Percentiles rank a stretch among this genome's conserved stretches.
These are phyloP conservation scores for Lasiodiplodia sp. DNA, from an alignment of 2,329 filamentous ascomycete genomes.

Conservation along the genomic window DNA sequence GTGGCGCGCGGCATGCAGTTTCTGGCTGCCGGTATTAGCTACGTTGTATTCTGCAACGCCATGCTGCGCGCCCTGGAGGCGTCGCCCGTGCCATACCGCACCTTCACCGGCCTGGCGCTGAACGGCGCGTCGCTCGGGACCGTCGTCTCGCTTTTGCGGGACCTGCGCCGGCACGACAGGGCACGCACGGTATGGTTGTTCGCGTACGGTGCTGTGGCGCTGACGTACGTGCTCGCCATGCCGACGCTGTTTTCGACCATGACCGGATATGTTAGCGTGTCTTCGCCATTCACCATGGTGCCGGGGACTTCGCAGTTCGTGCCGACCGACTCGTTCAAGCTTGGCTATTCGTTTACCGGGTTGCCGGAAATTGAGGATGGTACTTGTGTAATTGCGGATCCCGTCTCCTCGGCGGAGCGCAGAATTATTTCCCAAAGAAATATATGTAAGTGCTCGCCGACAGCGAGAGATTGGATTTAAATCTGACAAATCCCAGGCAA, in stretches of 20 bases:
- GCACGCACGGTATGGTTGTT: conserved; percentile 39
- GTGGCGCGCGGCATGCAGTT: conserved; percentile 44
- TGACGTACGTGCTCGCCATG: conserved; percentile 40
- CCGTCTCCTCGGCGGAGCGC: not conserved
- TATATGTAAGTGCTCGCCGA: not conserved
- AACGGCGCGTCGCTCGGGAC: conserved; percentile 38
- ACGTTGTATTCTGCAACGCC: conserved; percentile 44
- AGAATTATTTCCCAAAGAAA: not conserved
- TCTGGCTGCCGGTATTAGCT: conserved; percentile 40
- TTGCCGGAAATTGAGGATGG: not conserved
- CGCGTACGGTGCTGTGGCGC: conserved; percentile 44
- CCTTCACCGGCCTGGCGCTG: conserved; percentile 43
- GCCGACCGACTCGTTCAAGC: not conserved
- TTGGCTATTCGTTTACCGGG: not conserved
- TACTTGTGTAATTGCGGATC: not conserved
- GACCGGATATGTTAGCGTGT: conserved; percentile 46
- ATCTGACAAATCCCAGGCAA: not conserved
- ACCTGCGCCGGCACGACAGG: conserved; percentile 38
- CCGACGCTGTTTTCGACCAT: conserved; percentile 46
- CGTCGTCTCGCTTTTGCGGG: conserved; percentile 38
- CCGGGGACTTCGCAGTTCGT: not conserved
- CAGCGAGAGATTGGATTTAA: not conserved
- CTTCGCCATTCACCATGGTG: conserved; percentile 1
- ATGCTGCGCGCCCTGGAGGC: conserved; percentile 45
- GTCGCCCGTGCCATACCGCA: conserved; percentile 43